A percentile compares a stretch with the other conserved stretches of the same genome.
Evolutionary conservation across 1,284 basidiomycete genomes (phyloP).

Genomic region (Melampsora abietis-canadensis): DNA sequence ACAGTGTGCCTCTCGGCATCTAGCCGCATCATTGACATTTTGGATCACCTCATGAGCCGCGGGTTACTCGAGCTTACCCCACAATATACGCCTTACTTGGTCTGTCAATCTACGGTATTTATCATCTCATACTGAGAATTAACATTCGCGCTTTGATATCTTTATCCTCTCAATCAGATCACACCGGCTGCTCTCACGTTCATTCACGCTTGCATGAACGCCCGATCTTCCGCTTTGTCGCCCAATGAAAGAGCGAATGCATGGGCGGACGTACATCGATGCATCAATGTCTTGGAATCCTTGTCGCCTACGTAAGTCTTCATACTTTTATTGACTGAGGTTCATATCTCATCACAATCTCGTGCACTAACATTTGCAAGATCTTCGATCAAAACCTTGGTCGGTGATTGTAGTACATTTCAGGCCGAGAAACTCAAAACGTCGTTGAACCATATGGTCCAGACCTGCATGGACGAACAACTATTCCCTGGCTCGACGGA

Average conservation of each 20-base stretch:
- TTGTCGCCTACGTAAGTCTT: constrained; percentile 9
- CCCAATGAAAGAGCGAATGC: constrained; percentile 6
- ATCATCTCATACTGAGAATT: no score
- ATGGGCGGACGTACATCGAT: constrained; percentile 31
- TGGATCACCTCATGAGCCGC: constrained; percentile 19
- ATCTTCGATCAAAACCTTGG: not conserved
- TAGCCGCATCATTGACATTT: constrained; percentile 8
- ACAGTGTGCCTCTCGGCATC: constrained; percentile 7
- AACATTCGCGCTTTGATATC: no score
- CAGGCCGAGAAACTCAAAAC: constrained; percentile 1
- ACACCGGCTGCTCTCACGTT: constrained; percentile 11
- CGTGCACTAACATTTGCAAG: not conserved
- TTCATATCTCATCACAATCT: not conserved
- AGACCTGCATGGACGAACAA: constrained; percentile 25
- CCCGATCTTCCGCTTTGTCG: not conserved
- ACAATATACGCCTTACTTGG: not conserved
- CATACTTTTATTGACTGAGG: not conserved
- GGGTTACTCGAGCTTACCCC: constrained; percentile 7
- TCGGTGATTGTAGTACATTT: constrained; percentile 7
- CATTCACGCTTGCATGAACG: constrained; percentile 11
- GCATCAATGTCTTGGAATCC: constrained; percentile 16
- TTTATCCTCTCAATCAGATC: constrained; percentile 10
- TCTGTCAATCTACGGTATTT: not conserved
- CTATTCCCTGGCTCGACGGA: not conserved
- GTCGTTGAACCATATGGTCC: constrained; percentile 6